Evolutionary conservation across 2,329 filamentous ascomycete species (phyloP).

Genomic region (Xylaria digitata): DNA sequence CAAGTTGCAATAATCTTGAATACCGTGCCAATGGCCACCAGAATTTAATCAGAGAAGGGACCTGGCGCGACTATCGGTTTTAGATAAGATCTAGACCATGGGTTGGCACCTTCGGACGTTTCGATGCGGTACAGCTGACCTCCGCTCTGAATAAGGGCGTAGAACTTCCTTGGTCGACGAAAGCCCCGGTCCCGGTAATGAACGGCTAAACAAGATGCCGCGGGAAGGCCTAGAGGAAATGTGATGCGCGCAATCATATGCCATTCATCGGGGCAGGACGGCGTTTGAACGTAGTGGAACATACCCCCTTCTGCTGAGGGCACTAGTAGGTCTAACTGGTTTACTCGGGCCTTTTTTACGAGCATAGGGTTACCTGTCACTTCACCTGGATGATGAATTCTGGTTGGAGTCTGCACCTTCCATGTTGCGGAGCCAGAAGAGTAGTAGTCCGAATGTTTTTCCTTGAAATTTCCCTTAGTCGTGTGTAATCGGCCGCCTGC

Average conservation of each 20-base stretch:
- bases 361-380: constrained; percentile 38
- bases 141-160: constrained; percentile 35
- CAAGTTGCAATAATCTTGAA: not conserved
- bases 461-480: constrained; percentile 25
- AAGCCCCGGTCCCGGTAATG: not conserved
- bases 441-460: constrained; percentile 2
- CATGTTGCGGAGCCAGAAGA: not conserved
- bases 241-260: constrained; percentile 40
- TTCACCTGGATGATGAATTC: constrained; percentile 11
- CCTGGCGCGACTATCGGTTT: constrained; percentile 34
- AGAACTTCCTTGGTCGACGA: constrained; percentile 7
- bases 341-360: not conserved
- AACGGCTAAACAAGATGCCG: constrained; percentile 39
- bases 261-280: constrained; percentile 39
- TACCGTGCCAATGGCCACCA: not conserved
- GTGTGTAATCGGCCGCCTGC: constrained; percentile 34
- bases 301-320: constrained; percentile 40
- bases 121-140: constrained; percentile 37
- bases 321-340: constrained; percentile 40
- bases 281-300: constrained; percentile 40
- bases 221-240: constrained; percentile 36
- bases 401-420: constrained; percentile 2
- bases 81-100: constrained; percentile 34
- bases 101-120: constrained; percentile 25
- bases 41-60: constrained; percentile 32